Base-by-base conservation (phyloP, 1,284 basidiomycete species). In the Stereum hirsutum region DNA sequence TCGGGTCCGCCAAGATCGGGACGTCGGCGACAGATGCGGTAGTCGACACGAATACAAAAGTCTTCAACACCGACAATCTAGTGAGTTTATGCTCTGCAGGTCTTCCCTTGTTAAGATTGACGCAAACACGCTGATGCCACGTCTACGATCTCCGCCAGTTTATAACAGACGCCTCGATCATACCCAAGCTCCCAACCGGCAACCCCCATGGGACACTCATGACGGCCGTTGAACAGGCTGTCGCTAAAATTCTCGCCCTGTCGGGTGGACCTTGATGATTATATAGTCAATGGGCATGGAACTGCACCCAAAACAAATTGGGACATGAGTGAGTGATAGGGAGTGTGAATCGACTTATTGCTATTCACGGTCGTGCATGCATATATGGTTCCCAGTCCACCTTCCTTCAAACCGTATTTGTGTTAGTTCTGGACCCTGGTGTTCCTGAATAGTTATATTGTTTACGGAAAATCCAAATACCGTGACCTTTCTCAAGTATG, bases 21-120 rank as follows among this genome's bases (percentile, higher is more conserved):
- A 59, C 63, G 8, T 58, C 49, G 51, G 43, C 61, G 8, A 51
- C 56, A 2, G 54, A 25, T 39, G 59, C 61, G 12, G 78, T 81
- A 21, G 76, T 81, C 15, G 77, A 79, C 50, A 56, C 68, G 35
- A 78, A 78, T 54, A 62, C 68, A 20, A 74, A 75, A 56, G 77
- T 80, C 10, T 69, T 70, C 53, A 63, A 65, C 46, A 79, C 76
- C 12, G 66, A 77, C 58, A 78, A 80, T 55, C 56, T 78, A 43
- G 72, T 71, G 50, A 47, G 68, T 61, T 10, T 14, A 40, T n/a
- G n/a, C n/a, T n/a, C n/a, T n/a, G n/a, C 32, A 8, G 6, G 14
- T n/a, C 38, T 17, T 14, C 23, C 17, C 21, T 12, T 4, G 32
- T 19, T 38, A 12, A n/a, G 1, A n/a, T 14, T 15, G 17, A n/a